Conservation (phyloP, 805 yeast genomes). For the Teunomyces gatunensis region DNA sequence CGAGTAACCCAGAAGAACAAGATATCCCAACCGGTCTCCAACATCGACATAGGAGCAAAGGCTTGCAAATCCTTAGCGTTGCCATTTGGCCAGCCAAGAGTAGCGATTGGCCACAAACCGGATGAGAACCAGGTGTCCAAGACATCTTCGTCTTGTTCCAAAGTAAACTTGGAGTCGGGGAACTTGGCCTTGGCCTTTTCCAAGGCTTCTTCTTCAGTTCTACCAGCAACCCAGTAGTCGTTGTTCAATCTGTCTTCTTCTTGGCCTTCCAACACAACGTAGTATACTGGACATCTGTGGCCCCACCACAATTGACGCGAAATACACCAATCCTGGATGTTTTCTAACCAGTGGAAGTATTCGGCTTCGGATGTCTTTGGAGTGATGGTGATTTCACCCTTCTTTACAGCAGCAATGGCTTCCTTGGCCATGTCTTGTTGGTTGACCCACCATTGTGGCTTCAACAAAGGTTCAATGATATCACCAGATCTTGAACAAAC, state of each 20-base stretch:
- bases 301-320: constrained; percentile 95
- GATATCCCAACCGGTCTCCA: constrained; percentile 99
- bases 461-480: constrained; percentile 90
- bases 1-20: constrained; percentile 98
- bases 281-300: constrained; percentile 96
- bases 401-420: constrained; percentile 81
- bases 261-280: constrained; percentile 71
- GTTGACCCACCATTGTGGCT: constrained; percentile 99
- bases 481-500: constrained; percentile 95
- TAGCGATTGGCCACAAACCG: constrained; percentile 96
- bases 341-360: constrained; percentile 92
- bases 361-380: constrained; percentile 92
- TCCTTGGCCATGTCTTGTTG: constrained; percentile 85
- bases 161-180: constrained; percentile 64
- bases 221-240: constrained; percentile 88
- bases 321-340: constrained; percentile 98
- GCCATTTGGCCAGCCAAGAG: constrained; percentile 88
- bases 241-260: constrained; percentile 62
- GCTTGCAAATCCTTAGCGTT: constrained; percentile 67
- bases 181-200: constrained; percentile 74
- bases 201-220: constrained; percentile 77
- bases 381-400: constrained; percentile 74
- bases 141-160: constrained; percentile 97
- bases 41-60: constrained; percentile 88
- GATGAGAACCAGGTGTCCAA: constrained; percentile 99